Evolutionary conservation across 495 filamentous ascomycete genomes (phyloP), one percentile per base, ranked within the genome.

Genomic region (Trypethelium eluteriae): DNA sequence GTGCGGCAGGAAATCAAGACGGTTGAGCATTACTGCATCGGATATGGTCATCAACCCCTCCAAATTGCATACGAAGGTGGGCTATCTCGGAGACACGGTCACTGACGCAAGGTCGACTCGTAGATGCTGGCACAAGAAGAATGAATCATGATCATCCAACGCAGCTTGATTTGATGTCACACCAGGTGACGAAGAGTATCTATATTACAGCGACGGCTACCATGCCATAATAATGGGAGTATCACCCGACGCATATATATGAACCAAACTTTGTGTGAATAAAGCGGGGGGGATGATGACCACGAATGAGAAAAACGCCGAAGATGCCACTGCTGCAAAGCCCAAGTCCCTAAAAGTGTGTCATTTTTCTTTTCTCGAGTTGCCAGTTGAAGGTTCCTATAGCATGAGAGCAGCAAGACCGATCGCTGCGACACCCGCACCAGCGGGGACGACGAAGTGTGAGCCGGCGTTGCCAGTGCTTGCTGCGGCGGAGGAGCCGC

Each of bases 241-340:
- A 53, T 53, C 49, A 18, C 53, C 36, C 53, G 53, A 34, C 53
- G 32, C 53, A 59, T 59, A 34, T 18, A 59, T 59, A 18, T 10
- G 32, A 59, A 36, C 53, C 7, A 25, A 16, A 25, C 49, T 53
- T 53, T 18, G 36, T 0, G 16, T 16, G 18, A 59, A n/a, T 36
- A n/a, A 18, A 25, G 25, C 25, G 53, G 32, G 49, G 49, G 53
- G 53, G 36, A 59, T 59, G 53, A 59, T 59, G 53, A 59, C 53
- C 53, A 59, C 32, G 32, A 59, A 59, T 59, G 5, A 7, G 10
- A 36, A 59, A 2, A 59, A 59, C 53, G 53, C 53, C 53, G 18
- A 59, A 59, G 53, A 59, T 59, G 53, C 53, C 53, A 59, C 53
- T 35, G 53, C 53, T 59, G 53, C 53, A 59, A 59, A 59, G 53